Base-by-base conservation (phyloP, 768 basidiomycete species). In the Rhodosporidiobolus sp. region DNA sequence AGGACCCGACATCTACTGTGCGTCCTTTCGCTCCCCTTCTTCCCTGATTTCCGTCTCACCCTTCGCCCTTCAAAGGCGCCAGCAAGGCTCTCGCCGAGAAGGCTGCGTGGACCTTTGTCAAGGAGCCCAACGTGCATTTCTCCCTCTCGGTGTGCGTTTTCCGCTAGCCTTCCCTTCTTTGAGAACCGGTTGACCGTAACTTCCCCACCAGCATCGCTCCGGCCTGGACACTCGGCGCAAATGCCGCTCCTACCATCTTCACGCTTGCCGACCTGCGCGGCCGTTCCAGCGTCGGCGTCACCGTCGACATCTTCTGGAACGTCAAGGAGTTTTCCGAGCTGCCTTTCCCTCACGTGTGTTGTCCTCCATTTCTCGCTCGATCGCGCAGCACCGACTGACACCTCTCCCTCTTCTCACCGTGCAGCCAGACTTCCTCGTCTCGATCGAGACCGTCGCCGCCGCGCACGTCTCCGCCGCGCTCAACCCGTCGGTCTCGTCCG, bases 11-110 rank as follows among this genome's bases (percentile, higher is more conserved):
- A 32, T 46, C 8, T 59, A 59, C 58, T 43, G 58, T 59, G 10
- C 26, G 58, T 17, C 24, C 28, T 28, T 30, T 19, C 56, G 53
- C 34, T 30, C 8, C 11, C 17, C 32, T 56, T 30, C 55, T 34
- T 35, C 55, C 26, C 7, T 12, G 5, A 7, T 35, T 43, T 22
- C 10, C 35, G 8, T 26, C 35, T 49, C 5, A 49, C 48, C 24
- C 8, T 19, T 90, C 90, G 77, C 74, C 38, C 38, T 14, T 43
- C 38, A 43, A 14, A 7, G 38, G 82, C 26, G 86, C 87, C 8
- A 86, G 86, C 20, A 90, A 90, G 81, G 83, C 82, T 6, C 81
- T 88, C 2, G 87, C 88, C 0, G 89, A 90, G 80, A 83, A 81
- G 81, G 83, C 84, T 35, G 85, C 85, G 11, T 87, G 85, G 85